Evolutionary conservation across 192 early-diverging fungal genomes (phyloP), one percentile per base, ranked within the genome.

Genomic region (Coemansia sp.): DNA sequence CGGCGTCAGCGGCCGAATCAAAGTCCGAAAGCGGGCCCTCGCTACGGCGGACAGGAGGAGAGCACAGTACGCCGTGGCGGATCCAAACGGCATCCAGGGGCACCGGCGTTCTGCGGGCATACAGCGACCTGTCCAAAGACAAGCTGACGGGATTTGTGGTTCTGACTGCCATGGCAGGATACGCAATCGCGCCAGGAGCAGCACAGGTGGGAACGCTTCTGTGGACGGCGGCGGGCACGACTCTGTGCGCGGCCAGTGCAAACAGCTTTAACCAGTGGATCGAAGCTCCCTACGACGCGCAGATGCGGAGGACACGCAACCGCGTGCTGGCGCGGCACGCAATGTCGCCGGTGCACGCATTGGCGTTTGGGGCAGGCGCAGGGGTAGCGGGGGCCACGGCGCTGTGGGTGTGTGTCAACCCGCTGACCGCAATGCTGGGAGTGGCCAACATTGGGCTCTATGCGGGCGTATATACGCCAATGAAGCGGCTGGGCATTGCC

Each of bases 211-310:
- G 21, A 16, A 85, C 85, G 2, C 63, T 98, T 18, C 60, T 96
- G 9, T 88, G 79, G 44, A 91, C 91, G 16, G 88, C 90, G 1
- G 50, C 78, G 1, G 95, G 95, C 13, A 98, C 93, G 0, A 78
- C 79, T 3, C 76, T 98, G 25, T 96, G 93, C 55, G 81, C 92
- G 9, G 78, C 80, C 4, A 86, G 86, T 23, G 96, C 96, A 31
- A 98, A 98, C 62, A 71, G 88, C 7, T 83, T 96, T 54, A 98
- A 98, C 69, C 96, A 98, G 70, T 96, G 91, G 85, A 84, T 89
- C 20, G 96, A 98, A 58, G 67, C 77, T 18, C 93, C 96, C 0
- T 98, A 92, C 51, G 96, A 98, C 54, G 93, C 92, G 19, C 96
- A 98, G 70, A 98, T 98, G 96, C 71, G 80, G 12, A 81, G 96